phyloP scores from a whole-genome alignment of 2,329 filamentous ascomycete genomes.

The Dactylonectria estremocensis region DNA sequence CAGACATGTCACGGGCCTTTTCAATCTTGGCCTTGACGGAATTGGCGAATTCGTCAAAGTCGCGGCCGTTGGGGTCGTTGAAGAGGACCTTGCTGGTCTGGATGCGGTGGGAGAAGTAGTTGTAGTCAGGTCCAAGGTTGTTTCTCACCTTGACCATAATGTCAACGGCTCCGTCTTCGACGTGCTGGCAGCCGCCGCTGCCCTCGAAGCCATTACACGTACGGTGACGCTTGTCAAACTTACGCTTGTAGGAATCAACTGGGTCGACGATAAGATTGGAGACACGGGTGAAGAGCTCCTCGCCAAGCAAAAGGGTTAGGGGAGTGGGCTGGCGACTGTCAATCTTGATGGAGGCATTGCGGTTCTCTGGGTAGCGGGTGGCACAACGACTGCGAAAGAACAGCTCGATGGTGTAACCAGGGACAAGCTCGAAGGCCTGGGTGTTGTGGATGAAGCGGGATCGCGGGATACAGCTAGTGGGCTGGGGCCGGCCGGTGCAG shows the following conservation, averaged over 20 bases:
- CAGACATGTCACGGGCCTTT: constrained; percentile 57
- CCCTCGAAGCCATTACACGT: constrained; percentile 55
- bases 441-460: constrained; percentile 61
- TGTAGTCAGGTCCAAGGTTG: constrained; percentile 64
- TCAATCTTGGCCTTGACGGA: constrained; percentile 56
- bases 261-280: constrained; percentile 59
- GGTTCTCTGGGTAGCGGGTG: constrained; percentile 55
- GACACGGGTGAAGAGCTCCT: constrained; percentile 63
- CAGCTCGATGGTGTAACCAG: constrained; percentile 66
- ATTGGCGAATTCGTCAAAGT: constrained; percentile 62
- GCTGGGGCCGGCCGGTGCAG: constrained; percentile 59
- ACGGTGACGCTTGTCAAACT: constrained; percentile 58
- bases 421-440: constrained; percentile 51
- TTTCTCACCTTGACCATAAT: constrained; percentile 64
- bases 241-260: constrained; percentile 58
- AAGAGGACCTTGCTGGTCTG: constrained; percentile 63
- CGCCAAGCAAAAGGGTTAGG: constrained; percentile 61
- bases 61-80: constrained; percentile 57
- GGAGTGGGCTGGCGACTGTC: constrained; percentile 65
- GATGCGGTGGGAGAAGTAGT: constrained; percentile 60
- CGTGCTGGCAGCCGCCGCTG: constrained; percentile 56
- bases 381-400: constrained; percentile 60
- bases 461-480: constrained; percentile 60
- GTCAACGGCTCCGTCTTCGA: constrained; percentile 61
- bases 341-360: constrained; percentile 56